Evolutionary conservation across 225 moss, liverwort and hornwort species (phyloP).

Genomic region (Pleurozium schreberi): DNA sequence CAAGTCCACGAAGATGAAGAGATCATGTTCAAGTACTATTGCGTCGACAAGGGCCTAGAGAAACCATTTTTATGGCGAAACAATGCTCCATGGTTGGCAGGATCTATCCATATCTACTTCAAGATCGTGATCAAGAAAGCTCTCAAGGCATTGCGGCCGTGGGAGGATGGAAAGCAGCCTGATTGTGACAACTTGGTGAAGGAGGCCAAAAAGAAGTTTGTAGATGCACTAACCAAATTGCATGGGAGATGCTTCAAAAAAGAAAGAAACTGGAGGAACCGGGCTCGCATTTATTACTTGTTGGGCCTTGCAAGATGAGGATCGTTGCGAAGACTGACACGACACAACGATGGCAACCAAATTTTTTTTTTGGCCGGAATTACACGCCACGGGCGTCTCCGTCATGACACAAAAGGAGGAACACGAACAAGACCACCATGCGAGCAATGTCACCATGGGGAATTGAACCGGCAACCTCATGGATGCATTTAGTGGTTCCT

Average conservation of each 20-base stretch:
- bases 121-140: rapidly evolving
- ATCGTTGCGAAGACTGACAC: too few species aligned
- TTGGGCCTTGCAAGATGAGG: background rate
- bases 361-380: too few species aligned
- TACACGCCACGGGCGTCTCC: too few species aligned
- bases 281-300: background rate
- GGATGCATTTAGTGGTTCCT: too few species aligned
- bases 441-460: too few species aligned
- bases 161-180: background rate
- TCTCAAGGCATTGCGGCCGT: rapidly evolving
- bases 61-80: background rate
- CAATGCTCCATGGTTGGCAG: background rate
- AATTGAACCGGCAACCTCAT: too few species aligned
- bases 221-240: rapidly evolving
- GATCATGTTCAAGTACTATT: background rate
- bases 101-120: background rate
- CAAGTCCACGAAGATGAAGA: background rate
- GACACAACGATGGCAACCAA: too few species aligned
- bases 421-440: too few species aligned
- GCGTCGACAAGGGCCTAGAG: rapidly evolving
- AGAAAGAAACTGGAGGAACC: background rate
- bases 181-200: background rate
- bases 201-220: background rate
- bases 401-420: too few species aligned
- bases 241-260: background rate